A percentile compares a stretch with the other conserved stretches of the same genome.
These are phyloP conservation scores for Sclerotinia borealis DNA, from an alignment of 2,329 filamentous ascomycete genomes.

Conservation along the genomic window DNA sequence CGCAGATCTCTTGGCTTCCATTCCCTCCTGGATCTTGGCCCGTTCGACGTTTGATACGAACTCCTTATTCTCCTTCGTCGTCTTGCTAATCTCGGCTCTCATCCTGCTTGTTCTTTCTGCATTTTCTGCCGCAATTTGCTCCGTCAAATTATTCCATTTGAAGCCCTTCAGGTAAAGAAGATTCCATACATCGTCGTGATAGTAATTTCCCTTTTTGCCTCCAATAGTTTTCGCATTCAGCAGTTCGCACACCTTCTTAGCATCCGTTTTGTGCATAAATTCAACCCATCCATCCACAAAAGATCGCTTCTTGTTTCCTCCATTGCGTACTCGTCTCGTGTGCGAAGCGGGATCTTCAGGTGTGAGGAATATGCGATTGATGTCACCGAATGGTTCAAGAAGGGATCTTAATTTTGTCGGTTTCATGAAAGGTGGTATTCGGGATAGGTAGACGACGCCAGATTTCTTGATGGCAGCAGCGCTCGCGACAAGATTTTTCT, in stretches of 20 bases:
- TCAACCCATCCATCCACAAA: slow-evolving; percentile 86
- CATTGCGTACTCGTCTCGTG: slow-evolving; percentile 59
- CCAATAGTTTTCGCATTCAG: slow-evolving; percentile 74
- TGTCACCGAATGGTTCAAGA: slow-evolving; percentile 66
- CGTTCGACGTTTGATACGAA: slow-evolving; percentile 75
- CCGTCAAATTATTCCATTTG: slow-evolving; percentile 71
- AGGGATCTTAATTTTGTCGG: slow-evolving; percentile 70
- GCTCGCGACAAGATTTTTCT: slow-evolving; percentile 62
- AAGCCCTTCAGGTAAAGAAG: slow-evolving; percentile 76
- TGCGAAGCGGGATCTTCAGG: slow-evolving; percentile 67
- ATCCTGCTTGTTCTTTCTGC: slow-evolving; percentile 71
- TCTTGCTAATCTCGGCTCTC: slow-evolving; percentile 70
- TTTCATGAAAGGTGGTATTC: slow-evolving; percentile 85
- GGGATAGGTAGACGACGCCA: slow-evolving; percentile 76
- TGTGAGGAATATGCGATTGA: slow-evolving; percentile 73
- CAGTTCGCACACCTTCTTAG: slow-evolving; percentile 68
- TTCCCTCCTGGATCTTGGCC: slow-evolving; percentile 72
- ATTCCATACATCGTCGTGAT: slow-evolving; percentile 84
- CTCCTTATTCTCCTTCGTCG: slow-evolving; percentile 72
- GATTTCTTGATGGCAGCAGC: slow-evolving; percentile 63
- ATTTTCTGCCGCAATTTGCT: slow-evolving; percentile 76
- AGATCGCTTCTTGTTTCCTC: slow-evolving; percentile 78
- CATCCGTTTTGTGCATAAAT: slow-evolving; percentile 68
- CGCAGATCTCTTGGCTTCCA: slow-evolving; percentile 54
- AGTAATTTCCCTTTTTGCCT: slow-evolving; percentile 77